These are phyloP conservation scores for Sedum album DNA, from an alignment of 164 flowering plant genomes.

Conservation along the genomic window DNA sequence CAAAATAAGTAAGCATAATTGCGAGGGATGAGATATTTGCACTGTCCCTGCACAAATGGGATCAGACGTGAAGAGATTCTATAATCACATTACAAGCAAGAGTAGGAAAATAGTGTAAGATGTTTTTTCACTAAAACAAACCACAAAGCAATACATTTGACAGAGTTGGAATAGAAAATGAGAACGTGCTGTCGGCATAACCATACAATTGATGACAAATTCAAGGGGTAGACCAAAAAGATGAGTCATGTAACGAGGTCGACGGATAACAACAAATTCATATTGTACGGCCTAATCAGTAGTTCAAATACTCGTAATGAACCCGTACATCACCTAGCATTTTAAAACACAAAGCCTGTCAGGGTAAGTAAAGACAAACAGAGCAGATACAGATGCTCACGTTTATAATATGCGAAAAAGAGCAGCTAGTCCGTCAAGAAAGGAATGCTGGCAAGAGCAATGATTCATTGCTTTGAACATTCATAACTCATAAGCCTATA, in stretches of 20 bases:
- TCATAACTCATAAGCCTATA: background rate
- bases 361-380: background rate
- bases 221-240: background rate
- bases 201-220: background rate
- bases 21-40: too few relatives aligned
- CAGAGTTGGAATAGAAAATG: background rate
- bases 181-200: background rate
- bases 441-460: background rate
- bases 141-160: background rate
- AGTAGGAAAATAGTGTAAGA: background rate
- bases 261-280: background rate
- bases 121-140: background rate
- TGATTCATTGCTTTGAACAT: background rate
- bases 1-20: too few relatives aligned
- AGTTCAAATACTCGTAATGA: background rate
- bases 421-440: background rate
- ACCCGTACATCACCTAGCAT: background rate
- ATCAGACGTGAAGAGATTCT: too few relatives aligned
- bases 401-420: background rate
- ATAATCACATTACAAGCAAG: background rate
- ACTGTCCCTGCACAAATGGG: too few relatives aligned
- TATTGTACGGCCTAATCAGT: too few relatives aligned
- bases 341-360: background rate
- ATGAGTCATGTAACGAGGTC: background rate
- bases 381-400: background rate